A percentile compares a stretch with the other conserved stretches of the same genome.
Evolutionary conservation across 768 basidiomycete genomes (phyloP).

Genomic region (Boletus eberwhitei): DNA sequence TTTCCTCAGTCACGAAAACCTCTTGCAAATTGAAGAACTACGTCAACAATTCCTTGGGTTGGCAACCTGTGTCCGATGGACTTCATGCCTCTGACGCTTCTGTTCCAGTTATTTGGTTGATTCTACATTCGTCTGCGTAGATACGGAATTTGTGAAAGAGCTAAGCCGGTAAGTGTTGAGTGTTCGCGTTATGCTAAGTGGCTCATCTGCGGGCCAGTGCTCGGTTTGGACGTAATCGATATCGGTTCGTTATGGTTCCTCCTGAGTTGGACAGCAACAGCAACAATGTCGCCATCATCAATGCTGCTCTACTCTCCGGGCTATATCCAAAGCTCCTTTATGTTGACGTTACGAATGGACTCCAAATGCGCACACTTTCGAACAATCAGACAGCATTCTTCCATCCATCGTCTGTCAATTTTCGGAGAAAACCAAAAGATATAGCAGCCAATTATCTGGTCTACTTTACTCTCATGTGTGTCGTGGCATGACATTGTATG

Average conservation of each 20-base stretch:
- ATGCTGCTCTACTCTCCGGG: slow-evolving; percentile 81
- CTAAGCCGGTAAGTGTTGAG: slow-evolving; percentile 52
- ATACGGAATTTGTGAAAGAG: slow-evolving; percentile 61
- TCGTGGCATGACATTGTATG: neutral
- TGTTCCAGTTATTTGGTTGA: slow-evolving; percentile 76
- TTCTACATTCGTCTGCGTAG: slow-evolving; percentile 75
- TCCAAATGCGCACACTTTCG: slow-evolving; percentile 69
- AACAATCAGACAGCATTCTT: slow-evolving; percentile 79
- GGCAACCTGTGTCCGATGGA: slow-evolving; percentile 8
- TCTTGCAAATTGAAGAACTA: slow-evolving; percentile 95
- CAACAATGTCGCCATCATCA: slow-evolving; percentile 59
- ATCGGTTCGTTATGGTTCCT: slow-evolving; percentile 76
- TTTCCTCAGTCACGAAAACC: slow-evolving; percentile 86
- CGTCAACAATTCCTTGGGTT: slow-evolving; percentile 85
- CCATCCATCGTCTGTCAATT: slow-evolving; percentile 93
- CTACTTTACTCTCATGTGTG: slow-evolving; percentile 88
- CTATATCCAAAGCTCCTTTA: slow-evolving; percentile 88
- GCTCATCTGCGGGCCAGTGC: slow-evolving; percentile 43
- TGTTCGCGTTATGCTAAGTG: neutral
- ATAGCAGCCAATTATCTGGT: slow-evolving; percentile 71
- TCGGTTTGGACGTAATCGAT: slow-evolving; percentile 69
- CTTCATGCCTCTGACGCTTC: slow-evolving; percentile 1
- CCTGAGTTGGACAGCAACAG: slow-evolving; percentile 68
- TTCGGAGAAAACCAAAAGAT: slow-evolving; percentile 60
- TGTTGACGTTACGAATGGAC: slow-evolving; percentile 53